Evolutionary conservation across 371 early-diverging fungal genomes (phyloP).

Genomic region (Rhizomucor miehei): DNA sequence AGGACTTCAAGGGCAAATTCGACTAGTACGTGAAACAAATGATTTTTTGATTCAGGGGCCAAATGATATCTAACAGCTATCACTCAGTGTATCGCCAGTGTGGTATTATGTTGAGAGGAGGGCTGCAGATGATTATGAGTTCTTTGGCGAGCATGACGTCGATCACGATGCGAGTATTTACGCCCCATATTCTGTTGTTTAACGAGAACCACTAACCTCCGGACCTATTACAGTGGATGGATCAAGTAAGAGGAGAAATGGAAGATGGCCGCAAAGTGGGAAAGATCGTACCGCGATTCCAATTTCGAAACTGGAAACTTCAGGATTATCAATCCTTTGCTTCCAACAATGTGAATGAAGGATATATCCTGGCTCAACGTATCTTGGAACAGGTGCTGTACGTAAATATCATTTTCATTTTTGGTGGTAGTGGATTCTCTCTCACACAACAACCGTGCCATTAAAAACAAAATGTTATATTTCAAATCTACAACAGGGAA

Average conservation of each 20-base stretch:
- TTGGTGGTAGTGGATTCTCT: too few species aligned
- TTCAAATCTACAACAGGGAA: constrained; percentile 21
- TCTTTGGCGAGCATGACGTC: constrained; percentile 63
- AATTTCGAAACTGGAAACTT: constrained; percentile 41
- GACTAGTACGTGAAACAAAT: constrained; percentile 44
- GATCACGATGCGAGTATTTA: constrained; percentile 34
- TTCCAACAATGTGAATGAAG: constrained; percentile 13
- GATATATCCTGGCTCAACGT: constrained; percentile 19
- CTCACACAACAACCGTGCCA: not conserved
- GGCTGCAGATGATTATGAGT: constrained; percentile 18
- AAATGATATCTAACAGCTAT: not conserved
- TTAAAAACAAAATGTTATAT: not conserved
- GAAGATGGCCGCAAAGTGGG: constrained; percentile 10
- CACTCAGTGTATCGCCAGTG: constrained; percentile 50
- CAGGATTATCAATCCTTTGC: constrained; percentile 40
- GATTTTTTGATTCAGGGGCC: not conserved
- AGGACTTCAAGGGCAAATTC: constrained; percentile 65
- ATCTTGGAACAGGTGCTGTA: constrained; percentile 37
- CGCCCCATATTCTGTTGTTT: not conserved
- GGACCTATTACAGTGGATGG: constrained; percentile 44
- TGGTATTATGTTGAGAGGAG: constrained; percentile 52
- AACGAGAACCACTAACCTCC: not conserved
- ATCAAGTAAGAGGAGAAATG: constrained; percentile 34
- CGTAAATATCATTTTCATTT: too few species aligned
- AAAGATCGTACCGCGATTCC: constrained; percentile 59